Evolutionary conservation across 1,139 yeast species (phyloP).

Genomic region (Eremothecium gossypii): DNA sequence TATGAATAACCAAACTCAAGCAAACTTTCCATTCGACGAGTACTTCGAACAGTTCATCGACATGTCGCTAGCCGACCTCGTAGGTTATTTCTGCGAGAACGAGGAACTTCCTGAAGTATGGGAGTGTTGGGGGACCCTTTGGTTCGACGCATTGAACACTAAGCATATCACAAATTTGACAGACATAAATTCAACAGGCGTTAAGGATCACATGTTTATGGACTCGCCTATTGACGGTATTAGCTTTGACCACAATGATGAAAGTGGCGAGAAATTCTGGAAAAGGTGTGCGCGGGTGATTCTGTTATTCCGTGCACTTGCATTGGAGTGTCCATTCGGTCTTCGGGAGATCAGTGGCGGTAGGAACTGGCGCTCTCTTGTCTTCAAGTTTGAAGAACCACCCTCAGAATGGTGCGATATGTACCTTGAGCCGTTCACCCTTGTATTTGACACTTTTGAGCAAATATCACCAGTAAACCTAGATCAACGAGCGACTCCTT

Average conservation of each 20-base stretch:
- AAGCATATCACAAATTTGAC: slow-evolving; percentile 42
- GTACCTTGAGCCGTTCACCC: background rate
- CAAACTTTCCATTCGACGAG: slow-evolving; percentile 14
- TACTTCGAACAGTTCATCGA: slow-evolving; percentile 17
- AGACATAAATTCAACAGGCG: slow-evolving; percentile 47
- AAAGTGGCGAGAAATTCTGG: slow-evolving; percentile 29
- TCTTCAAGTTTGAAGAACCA: slow-evolving; percentile 16
- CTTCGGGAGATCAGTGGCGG: slow-evolving; percentile 13
- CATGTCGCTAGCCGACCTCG: slow-evolving; percentile 26
- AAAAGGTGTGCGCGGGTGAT: slow-evolving; percentile 26
- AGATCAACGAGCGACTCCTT: slow-evolving; percentile 16
- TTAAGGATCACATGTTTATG: slow-evolving; percentile 43
- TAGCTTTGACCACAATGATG: slow-evolving; percentile 34
- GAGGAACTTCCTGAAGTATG: slow-evolving; percentile 68
- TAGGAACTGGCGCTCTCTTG: slow-evolving; percentile 8
- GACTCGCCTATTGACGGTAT: slow-evolving; percentile 64
- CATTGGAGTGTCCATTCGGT: slow-evolving; percentile 20
- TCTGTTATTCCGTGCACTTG: slow-evolving; percentile 23
- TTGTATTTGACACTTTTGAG: slow-evolving; percentile 14
- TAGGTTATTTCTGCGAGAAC: slow-evolving; percentile 41
- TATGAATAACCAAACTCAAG: slow-evolving; percentile 13
- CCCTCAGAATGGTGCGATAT: background rate
- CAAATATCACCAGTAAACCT: slow-evolving; percentile 16
- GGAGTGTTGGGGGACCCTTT: slow-evolving; percentile 78
- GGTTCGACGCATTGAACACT: slow-evolving; percentile 46